These are phyloP conservation scores for Leishmania martiniquensis DNA, from an alignment of 208 protist genomes.

Conservation along the genomic window DNA sequence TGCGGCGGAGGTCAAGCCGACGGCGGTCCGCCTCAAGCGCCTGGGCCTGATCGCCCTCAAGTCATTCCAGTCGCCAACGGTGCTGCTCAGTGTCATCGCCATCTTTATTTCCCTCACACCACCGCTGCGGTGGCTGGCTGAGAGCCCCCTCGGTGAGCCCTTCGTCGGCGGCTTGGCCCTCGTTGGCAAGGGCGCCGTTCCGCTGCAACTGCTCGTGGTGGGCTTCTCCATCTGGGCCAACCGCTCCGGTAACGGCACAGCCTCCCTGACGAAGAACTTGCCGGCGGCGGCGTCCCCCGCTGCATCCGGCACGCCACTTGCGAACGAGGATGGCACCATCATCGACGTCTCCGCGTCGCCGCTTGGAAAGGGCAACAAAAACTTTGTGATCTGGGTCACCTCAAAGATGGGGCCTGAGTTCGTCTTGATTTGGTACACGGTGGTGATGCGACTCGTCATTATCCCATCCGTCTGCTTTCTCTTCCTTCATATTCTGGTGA, in stretches of 20 bases:
- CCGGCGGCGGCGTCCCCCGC: not conserved
- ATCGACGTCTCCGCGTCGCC: conserved; percentile 10
- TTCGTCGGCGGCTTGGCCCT: conserved; percentile 59
- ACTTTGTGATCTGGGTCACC: conserved; percentile 13
- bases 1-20: not conserved
- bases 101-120: conserved; percentile 67
- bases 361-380: conserved; percentile 1
- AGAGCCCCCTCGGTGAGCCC: conserved; percentile 39
- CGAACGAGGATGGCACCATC: conserved; percentile 5
- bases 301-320: not conserved
- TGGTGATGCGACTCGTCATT: conserved; percentile 56
- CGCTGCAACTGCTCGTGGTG: conserved; percentile 67
- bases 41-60: conserved; percentile 17
- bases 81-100: conserved; percentile 51
- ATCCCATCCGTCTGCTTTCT: conserved; percentile 60
- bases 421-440: conserved; percentile 43
- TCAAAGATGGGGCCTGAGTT: conserved; percentile 21
- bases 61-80: conserved; percentile 46
- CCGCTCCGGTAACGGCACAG: conserved; percentile 13
- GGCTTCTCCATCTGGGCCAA: conserved; percentile 47
- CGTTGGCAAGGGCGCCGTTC: conserved; percentile 59
- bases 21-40: conserved; percentile 3
- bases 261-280: not conserved
- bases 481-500: conserved; percentile 55
- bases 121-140: conserved; percentile 65